A percentile compares a stretch with the other conserved stretches of the same genome.
Evolutionary conservation across 768 basidiomycete genomes (phyloP).

Genomic region (Tulasnella sp.): DNA sequence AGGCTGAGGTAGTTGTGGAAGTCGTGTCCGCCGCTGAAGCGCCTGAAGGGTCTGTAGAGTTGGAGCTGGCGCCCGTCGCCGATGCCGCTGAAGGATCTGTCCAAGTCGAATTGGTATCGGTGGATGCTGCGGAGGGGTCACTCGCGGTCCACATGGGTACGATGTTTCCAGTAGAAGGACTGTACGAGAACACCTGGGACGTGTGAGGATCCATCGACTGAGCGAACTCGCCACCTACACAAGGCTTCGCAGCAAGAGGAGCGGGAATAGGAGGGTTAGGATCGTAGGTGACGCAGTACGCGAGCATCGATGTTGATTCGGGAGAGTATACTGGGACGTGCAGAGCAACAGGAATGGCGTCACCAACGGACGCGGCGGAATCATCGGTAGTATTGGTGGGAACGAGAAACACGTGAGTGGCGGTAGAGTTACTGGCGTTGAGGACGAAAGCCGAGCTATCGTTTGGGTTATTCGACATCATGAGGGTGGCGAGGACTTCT

Average conservation of each 20-base stretch:
- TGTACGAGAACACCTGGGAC: constrained; percentile 50
- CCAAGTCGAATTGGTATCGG: constrained; percentile 17
- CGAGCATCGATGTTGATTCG: constrained; percentile 27
- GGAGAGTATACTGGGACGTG: constrained; percentile 36
- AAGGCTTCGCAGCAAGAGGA: constrained; percentile 42
- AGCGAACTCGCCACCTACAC: constrained; percentile 22
- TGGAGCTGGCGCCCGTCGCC: constrained; percentile 7
- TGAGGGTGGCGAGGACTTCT: constrained; percentile 33
- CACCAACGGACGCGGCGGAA: constrained; percentile 16
- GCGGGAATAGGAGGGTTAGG: constrained; percentile 37
- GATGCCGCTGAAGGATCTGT: constrained; percentile 13
- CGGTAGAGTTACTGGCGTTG: constrained; percentile 39
- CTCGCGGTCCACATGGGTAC: constrained; percentile 40
- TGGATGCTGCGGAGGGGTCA: constrained; percentile 24
- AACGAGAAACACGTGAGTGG: constrained; percentile 37
- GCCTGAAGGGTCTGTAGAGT: constrained; percentile 17
- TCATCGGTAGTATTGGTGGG: constrained; percentile 15
- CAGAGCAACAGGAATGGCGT: constrained; percentile 32
- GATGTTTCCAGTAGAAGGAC: constrained; percentile 37
- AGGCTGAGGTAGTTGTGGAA: constrained; percentile 18
- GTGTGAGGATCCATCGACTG: constrained; percentile 18
- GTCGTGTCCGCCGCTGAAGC: constrained; percentile 17
- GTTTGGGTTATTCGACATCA: constrained; percentile 25
- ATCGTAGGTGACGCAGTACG: constrained; percentile 54
- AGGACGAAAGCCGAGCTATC: constrained; percentile 31